These are phyloP conservation scores for Henningerozyma blattae DNA, from an alignment of 805 yeast species.

Conservation along the genomic window DNA sequence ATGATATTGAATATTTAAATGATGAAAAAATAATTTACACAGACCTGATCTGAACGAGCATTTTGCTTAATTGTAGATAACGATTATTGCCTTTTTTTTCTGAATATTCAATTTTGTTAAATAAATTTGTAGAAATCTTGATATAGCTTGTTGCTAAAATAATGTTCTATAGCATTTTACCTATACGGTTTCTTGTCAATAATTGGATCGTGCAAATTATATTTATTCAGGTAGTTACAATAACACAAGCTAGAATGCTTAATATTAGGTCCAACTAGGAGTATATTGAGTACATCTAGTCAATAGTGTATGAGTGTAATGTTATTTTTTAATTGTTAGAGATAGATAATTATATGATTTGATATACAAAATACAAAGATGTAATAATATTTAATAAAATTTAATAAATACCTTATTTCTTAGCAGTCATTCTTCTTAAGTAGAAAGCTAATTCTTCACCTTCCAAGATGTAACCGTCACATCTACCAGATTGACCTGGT, in stretches of 20 bases:
- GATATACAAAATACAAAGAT: background rate
- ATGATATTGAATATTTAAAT: conserved; percentile 7
- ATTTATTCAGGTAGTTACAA: too few relatives aligned
- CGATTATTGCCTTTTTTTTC: conserved; percentile 19
- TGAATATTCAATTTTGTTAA: conserved; percentile 5
- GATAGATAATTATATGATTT: too few relatives aligned
- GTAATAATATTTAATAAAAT: too few relatives aligned
- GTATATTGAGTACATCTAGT: too few relatives aligned
- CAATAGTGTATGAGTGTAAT: too few relatives aligned
- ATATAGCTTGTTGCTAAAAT: background rate
- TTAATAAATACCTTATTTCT: conserved; percentile 58
- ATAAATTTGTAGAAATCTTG: too few relatives aligned
- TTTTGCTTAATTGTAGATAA: conserved; percentile 27
- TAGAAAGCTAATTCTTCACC: conserved; percentile 99
- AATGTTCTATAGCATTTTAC: too few relatives aligned
- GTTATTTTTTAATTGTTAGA: too few relatives aligned
- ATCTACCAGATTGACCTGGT: conserved; percentile 99
- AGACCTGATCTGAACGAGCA: conserved; percentile 28
- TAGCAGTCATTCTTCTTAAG: conserved; percentile 98
- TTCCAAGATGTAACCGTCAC: conserved; percentile 99
- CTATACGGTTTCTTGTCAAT: too few relatives aligned
- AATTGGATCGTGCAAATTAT: too few relatives aligned
- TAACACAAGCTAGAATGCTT: too few relatives aligned
- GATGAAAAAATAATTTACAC: conserved; percentile 26
- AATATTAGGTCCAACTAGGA: too few relatives aligned